Base-by-base conservation (phyloP, 1,139 yeast genomes). In the Blastobotrys raffinosifermentans region DNA sequence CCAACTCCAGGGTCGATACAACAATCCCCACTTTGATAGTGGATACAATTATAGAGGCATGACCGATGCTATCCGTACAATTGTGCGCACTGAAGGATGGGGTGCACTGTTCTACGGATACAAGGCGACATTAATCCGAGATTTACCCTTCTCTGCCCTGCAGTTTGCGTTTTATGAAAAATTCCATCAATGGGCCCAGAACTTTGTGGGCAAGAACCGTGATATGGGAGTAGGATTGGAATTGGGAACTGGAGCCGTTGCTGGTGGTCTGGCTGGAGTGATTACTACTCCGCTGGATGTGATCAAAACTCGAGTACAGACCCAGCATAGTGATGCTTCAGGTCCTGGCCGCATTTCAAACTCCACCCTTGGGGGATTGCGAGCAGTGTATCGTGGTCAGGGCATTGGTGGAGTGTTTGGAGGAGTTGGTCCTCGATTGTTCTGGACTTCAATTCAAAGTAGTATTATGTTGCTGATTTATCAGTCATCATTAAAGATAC, bases 371-470 rank as follows among this genome's bases (percentile, higher is more conserved):
- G 66, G 66, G 37, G 89, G 94, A 10, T 63, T 91, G 37, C 56
- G 60, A n/a, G 70, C 75, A 8, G 81, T 91, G 4, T 83, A 80
- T 55, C 70, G 63, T 41, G 67, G 71, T 19, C 96, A 91, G 58
- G 97, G 98, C 1, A 41, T 81, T 0, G 48, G 73, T 1, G 96
- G 96, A 0, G 68, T 86, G 33, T 89, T 91, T 61, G 76, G 91
- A 25, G 98, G 98, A 1, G 96, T 93, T 8, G 96, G 96, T 0
- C 98, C 98, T 0, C 69, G 98, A 45, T 79, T 89, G 47, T 84
- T 91, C 6, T 91, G 98, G 98, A 89, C 98, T 0, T 86, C 95
- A 47, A 71, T 89, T 11, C 98, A 91, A 60, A 85, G 96, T 60
- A 84, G 96, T 45, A 82, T 91, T 40, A 91, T 93, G 98, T 70